Evolutionary conservation across 2,329 filamentous ascomycete species (phyloP).

Genomic region (Scytalidium lignicola): DNA sequence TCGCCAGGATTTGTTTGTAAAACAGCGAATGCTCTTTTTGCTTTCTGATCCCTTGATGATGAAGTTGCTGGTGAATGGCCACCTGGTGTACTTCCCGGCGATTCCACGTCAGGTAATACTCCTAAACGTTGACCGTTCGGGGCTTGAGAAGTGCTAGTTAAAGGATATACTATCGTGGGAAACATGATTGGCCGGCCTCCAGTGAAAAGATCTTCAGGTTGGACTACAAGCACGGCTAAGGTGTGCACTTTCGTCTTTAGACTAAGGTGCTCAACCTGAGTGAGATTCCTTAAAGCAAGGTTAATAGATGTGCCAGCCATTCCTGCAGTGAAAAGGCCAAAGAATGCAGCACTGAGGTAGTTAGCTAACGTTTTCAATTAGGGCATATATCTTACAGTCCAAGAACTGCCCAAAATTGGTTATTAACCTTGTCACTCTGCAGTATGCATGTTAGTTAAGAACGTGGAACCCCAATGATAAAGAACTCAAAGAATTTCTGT

Average conservation of each 20-base stretch:
- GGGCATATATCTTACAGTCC: conserved; percentile 44
- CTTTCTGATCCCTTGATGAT: conserved; percentile 25
- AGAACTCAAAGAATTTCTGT: conserved; percentile 2
- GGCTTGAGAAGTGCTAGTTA: conserved; percentile 26
- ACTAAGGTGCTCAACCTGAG: conserved; percentile 76
- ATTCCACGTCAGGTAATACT: conserved; percentile 4
- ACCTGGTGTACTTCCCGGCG: conserved; percentile 14
- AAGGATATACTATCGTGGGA: conserved; percentile 53
- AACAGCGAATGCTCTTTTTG: conserved; percentile 70
- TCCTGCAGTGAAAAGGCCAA: conserved; percentile 71
- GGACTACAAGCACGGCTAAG: conserved; percentile 68
- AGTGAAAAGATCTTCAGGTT: conserved; percentile 20
- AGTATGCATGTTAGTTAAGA: background rate
- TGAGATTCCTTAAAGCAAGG: conserved; percentile 68
- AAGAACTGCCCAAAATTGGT: conserved; percentile 61
- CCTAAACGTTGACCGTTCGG: conserved; percentile 1
- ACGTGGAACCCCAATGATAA: background rate
- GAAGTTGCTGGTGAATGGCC: conserved; percentile 1
- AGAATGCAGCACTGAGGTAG: conserved; percentile 50
- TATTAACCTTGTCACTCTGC: conserved; percentile 36
- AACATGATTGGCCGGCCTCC: conserved; percentile 34
- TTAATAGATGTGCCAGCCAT: conserved; percentile 72
- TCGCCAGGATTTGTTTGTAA: conserved; percentile 67
- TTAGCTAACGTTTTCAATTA: conserved; percentile 1
- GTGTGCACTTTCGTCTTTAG: conserved; percentile 58